Conservation (phyloP, 805 yeast species). For the Starmera pachycereana region DNA sequence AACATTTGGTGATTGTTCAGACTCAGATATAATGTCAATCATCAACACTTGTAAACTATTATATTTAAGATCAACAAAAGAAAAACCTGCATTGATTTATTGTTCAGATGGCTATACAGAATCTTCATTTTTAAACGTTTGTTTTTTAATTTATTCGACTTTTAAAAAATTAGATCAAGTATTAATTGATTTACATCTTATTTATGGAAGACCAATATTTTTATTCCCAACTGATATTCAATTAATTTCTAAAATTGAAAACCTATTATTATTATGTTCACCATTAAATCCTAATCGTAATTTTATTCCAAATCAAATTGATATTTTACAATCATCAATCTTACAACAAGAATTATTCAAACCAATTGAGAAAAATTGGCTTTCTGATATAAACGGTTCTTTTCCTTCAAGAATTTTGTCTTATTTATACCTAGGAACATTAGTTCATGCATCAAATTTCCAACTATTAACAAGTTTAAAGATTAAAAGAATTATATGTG, state of each 20-base stretch:
- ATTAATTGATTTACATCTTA: slow-evolving; percentile 48
- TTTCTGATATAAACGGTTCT: slow-evolving; percentile 40
- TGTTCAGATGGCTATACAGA: slow-evolving; percentile 93
- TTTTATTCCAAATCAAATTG: slow-evolving; percentile 7
- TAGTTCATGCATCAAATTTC: slow-evolving; percentile 69
- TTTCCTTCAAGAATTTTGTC: slow-evolving; percentile 79
- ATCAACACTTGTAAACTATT: slow-evolving; percentile 63
- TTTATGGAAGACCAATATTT: slow-evolving; percentile 71
- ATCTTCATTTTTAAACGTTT: slow-evolving; percentile 62
- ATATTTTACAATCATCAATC: slow-evolving; percentile 17
- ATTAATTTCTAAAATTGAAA: slow-evolving; percentile 54
- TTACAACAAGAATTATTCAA: slow-evolving; percentile 25
- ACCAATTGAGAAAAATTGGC: slow-evolving; percentile 18
- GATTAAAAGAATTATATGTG: slow-evolving; percentile 68
- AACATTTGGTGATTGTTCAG: slow-evolving; percentile 60
- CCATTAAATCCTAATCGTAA: slow-evolving; percentile 25
- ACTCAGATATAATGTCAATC: slow-evolving; percentile 51
- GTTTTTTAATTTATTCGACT: slow-evolving; percentile 62
- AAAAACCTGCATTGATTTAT: slow-evolving; percentile 41
- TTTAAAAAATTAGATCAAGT: slow-evolving; percentile 55
- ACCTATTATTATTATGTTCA: slow-evolving; percentile 47
- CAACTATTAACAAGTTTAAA: slow-evolving; percentile 54
- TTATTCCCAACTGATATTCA: slow-evolving; percentile 68
- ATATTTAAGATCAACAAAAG: slow-evolving; percentile 27
- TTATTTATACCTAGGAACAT: slow-evolving; percentile 76